Base-by-base conservation (phyloP, 1,139 yeast genomes). In the Yamadazyma aaseri region DNA sequence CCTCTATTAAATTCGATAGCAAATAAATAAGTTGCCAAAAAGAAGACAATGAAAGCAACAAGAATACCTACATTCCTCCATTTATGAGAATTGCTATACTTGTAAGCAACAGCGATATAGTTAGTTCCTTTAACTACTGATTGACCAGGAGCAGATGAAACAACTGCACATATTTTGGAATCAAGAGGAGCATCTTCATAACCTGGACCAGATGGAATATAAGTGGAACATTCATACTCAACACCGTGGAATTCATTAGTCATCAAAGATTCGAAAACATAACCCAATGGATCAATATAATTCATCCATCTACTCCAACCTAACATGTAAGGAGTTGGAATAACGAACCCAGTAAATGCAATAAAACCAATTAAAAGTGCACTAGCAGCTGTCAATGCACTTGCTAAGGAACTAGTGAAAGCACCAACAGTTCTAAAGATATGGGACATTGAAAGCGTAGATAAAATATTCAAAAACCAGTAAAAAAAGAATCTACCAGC, bases 61-160 rank as follows among this genome's bases (percentile, higher is more conserved):
- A 74, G 57, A 35, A 79, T 67, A 50, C 85, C 86, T 58, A 81
- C 65, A 51, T 79, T 76, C 57, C 85, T 72, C 86, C 87, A 81
- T 31, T 74, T 74, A 45, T 81, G 84, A 15, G 50, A 48, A 35
- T 58, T 62, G 2, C 54, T 50, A 50, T 70, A 74, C 28, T 53
- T 53, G 54, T 61, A 76, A 28, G 69, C 60, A 39, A 60, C 60
- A 14, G 60, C 48, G 24, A 77, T 47, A 48, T 77, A 78, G 14
- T 49, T 49, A 42, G 73, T 78, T 42, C 84, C 84, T 29, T 49
- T 47, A 12, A 78, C 79, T 46, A 51, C 57, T 14, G 47, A 40
- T 27, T 57, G 54, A 32, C 80, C 82, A 16, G 70, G 55, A 11
- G 55, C 55, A 12, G 80, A 58, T 29, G 81, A 81, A 20, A 60